A percentile compares a stretch with the other conserved stretches of the same genome.
phyloP scores from a whole-genome alignment of 805 yeast species.

The Kluyveromyces starmeri region DNA sequence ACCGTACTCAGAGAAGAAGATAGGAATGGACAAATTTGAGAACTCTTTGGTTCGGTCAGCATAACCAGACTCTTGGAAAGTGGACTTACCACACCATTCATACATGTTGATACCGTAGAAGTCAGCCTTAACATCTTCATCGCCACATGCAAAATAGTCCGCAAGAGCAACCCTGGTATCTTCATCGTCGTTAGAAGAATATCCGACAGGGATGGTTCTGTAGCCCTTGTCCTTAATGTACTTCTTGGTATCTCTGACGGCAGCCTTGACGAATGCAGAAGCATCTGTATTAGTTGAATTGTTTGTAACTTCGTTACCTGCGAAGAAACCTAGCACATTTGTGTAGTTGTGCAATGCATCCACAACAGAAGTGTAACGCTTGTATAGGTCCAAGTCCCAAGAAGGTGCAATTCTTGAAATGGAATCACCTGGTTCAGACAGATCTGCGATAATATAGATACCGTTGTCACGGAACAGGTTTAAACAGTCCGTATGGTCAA shows the following conservation, averaged over 20 bases:
- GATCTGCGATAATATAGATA: constrained; percentile 63
- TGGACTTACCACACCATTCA: constrained; percentile 66
- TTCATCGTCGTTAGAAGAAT: constrained; percentile 62
- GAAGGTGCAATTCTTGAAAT: constrained; percentile 49
- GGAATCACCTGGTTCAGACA: constrained; percentile 52
- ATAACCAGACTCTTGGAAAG: constrained; percentile 51
- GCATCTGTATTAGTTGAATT: constrained; percentile 51
- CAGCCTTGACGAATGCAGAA: constrained; percentile 69
- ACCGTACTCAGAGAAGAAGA: constrained; percentile 69
- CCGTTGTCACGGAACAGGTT: constrained; percentile 50
- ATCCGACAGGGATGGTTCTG: constrained; percentile 64
- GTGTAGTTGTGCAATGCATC: constrained; percentile 56
- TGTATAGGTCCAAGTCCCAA: constrained; percentile 50
- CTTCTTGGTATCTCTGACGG: constrained; percentile 59
- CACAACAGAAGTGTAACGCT: constrained; percentile 55
- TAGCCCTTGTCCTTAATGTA: constrained; percentile 49
- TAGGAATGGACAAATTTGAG: constrained; percentile 51
- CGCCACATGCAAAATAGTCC: constrained; percentile 64
- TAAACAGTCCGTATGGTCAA: constrained; percentile 60
- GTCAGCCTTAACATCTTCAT: constrained; percentile 47
- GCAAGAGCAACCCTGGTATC: constrained; percentile 52
- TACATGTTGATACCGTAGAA: constrained; percentile 76
- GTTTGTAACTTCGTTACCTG: constrained; percentile 71
- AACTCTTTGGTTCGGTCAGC: constrained; percentile 48
- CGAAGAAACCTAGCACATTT: constrained; percentile 64